These are phyloP conservation scores for Jackrogersella multiformis DNA, from an alignment of 495 filamentous ascomycete species.

Conservation along the genomic window DNA sequence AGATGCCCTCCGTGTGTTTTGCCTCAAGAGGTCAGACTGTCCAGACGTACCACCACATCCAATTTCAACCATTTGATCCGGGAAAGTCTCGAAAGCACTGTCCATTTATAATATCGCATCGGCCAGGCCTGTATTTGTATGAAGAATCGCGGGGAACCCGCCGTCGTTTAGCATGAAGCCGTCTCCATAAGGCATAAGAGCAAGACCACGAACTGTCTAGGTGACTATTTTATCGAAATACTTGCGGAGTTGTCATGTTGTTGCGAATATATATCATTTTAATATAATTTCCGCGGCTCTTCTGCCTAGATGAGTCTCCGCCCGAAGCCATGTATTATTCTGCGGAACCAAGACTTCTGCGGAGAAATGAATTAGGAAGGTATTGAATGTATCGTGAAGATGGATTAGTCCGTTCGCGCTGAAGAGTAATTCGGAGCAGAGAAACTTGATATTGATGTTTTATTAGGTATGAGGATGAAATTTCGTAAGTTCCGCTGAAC, in stretches of 20 bases:
- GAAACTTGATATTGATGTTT: no score
- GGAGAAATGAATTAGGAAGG: background rate
- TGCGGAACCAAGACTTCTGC: background rate
- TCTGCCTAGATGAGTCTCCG: constrained; percentile 43
- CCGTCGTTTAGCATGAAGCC: background rate
- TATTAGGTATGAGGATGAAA: background rate
- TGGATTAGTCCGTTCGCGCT: no score
- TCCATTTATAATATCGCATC: constrained; percentile 18
- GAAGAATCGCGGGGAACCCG: background rate
- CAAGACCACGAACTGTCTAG: constrained; percentile 11
- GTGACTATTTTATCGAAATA: constrained; percentile 10
- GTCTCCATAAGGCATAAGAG: background rate
- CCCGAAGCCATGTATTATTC: constrained; percentile 23
- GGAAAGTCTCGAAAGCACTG: constrained; percentile 17
- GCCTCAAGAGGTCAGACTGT: background rate
- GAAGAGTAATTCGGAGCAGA: background rate
- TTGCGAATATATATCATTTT: constrained; percentile 36
- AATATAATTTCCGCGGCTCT: constrained; percentile 50
- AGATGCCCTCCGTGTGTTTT: constrained; percentile 1
- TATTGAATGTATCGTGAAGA: background rate
- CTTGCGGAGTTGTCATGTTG: constrained; percentile 11
- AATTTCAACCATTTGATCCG: constrained; percentile 11
- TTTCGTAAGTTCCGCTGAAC: background rate
- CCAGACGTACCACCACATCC: background rate
- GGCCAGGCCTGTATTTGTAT: background rate